Evolutionary conservation across 345 rosid species (phyloP).

Genomic region (Citrus unshiu): DNA sequence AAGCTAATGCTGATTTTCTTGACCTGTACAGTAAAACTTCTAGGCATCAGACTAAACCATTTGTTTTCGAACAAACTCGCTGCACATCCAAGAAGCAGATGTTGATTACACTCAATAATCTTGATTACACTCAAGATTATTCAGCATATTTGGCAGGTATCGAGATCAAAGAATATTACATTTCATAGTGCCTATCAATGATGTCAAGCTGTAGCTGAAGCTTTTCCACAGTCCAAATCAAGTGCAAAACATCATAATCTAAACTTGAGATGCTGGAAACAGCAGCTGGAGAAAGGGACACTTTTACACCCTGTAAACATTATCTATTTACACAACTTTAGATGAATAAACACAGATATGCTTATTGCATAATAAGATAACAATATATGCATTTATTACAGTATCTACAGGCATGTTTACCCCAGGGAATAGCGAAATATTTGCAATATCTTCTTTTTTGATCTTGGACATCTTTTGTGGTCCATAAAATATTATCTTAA

Average conservation of each 20-base stretch:
- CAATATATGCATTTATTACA: background rate
- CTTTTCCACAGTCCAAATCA: constrained; percentile 76
- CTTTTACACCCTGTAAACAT: constrained; percentile 68
- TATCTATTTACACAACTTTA: constrained; percentile 6
- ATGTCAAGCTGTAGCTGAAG: constrained; percentile 74
- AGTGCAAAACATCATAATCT: constrained; percentile 71
- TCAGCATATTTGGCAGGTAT: background rate
- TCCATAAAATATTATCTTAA: background rate
- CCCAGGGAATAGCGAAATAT: background rate
- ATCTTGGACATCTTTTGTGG: background rate
- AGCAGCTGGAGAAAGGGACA: constrained; percentile 54
- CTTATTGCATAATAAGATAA: background rate
- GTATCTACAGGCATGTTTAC: background rate
- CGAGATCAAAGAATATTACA: constrained; percentile 33
- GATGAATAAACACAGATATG: background rate
- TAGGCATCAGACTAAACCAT: background rate
- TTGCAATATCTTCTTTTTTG: background rate
- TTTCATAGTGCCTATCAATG: constrained; percentile 63
- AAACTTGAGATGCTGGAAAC: constrained; percentile 52
- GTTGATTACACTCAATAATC: background rate
- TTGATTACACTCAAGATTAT: background rate
- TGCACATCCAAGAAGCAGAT: constrained; percentile 4
- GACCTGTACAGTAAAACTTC: constrained; percentile 41
- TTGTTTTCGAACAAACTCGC: constrained; percentile 1
- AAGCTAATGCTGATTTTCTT: constrained; percentile 58